Percentiles rank a stretch among this genome's conserved stretches.
These are phyloP conservation scores for Jamesozyma rosinii DNA, from an alignment of 805 yeast species.

Conservation along the genomic window DNA sequence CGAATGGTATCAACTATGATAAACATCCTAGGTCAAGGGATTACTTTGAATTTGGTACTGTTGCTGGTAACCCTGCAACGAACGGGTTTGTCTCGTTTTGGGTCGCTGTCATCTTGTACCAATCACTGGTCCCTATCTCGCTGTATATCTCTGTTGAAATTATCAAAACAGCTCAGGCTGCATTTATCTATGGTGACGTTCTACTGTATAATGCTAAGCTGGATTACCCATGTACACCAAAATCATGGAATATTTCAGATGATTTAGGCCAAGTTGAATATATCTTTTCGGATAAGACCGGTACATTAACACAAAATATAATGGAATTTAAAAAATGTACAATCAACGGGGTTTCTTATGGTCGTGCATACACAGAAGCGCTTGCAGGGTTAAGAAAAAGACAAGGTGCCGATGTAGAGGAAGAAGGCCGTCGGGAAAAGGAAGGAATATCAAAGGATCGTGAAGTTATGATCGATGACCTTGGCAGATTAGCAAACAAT, in stretches of 20 bases:
- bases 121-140: constrained; percentile 75
- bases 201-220: constrained; percentile 57
- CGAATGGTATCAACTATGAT: constrained; percentile 59
- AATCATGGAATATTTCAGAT: constrained; percentile 78
- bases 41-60: constrained; percentile 61
- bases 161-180: constrained; percentile 74
- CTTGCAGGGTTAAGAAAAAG: constrained; percentile 69
- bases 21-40: constrained; percentile 41
- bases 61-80: constrained; percentile 53
- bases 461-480: constrained; percentile 44
- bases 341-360: constrained; percentile 62
- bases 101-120: constrained; percentile 68
- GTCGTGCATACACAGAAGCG: constrained; percentile 78
- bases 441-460: constrained; percentile 49
- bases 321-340: constrained; percentile 83
- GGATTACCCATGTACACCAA: constrained; percentile 77
- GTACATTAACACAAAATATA: constrained; percentile 73
- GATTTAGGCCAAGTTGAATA: constrained; percentile 82
- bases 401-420: constrained; percentile 66
- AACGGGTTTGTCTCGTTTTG: constrained; percentile 68
- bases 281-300: constrained; percentile 77
- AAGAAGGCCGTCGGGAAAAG: constrained; percentile 45
- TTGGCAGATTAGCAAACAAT: constrained; percentile 34
- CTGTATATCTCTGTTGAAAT: constrained; percentile 74
- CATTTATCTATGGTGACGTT: constrained; percentile 67